phyloP scores from a whole-genome alignment of 805 yeast species.

The Cyberlindnera americana region DNA sequence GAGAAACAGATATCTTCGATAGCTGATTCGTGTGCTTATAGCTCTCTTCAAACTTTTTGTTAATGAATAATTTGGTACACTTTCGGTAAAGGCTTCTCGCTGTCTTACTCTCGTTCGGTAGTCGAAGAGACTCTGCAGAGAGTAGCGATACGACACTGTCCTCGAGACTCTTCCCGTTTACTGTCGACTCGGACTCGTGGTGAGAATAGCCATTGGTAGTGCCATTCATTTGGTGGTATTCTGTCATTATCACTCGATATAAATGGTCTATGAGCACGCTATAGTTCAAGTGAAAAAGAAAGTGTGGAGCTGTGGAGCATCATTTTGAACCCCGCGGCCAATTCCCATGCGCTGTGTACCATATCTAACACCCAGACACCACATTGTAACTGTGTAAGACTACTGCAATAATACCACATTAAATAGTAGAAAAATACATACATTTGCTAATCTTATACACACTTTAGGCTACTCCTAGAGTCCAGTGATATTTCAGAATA shows the following conservation, averaged over 20 bases:
- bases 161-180: constrained; percentile 4
- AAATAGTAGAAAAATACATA: no score
- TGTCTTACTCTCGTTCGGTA: constrained; percentile 10
- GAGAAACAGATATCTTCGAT: constrained; percentile 7
- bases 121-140: constrained; percentile 2
- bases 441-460: no score
- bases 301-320: no score
- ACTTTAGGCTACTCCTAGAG: no score
- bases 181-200: neutral
- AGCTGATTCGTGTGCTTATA: constrained; percentile 7
- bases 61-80: constrained; percentile 26
- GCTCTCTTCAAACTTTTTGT: constrained; percentile 24
- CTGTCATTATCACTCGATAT: constrained; percentile 10
- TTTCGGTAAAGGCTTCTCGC: constrained; percentile 18
- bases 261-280: no score
- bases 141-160: constrained; percentile 15
- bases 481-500: no score
- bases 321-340: no score
- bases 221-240: constrained; percentile 13
- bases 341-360: no score
- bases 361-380: no score
- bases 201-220: neutral
- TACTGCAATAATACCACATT: no score
- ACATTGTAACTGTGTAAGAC: no score
- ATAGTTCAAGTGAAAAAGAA: no score